A percentile compares a stretch with the other conserved stretches of the same genome.
Conservation (phyloP, 2,329 filamentous ascomycete species). For the Zarea fungicola region DNA sequence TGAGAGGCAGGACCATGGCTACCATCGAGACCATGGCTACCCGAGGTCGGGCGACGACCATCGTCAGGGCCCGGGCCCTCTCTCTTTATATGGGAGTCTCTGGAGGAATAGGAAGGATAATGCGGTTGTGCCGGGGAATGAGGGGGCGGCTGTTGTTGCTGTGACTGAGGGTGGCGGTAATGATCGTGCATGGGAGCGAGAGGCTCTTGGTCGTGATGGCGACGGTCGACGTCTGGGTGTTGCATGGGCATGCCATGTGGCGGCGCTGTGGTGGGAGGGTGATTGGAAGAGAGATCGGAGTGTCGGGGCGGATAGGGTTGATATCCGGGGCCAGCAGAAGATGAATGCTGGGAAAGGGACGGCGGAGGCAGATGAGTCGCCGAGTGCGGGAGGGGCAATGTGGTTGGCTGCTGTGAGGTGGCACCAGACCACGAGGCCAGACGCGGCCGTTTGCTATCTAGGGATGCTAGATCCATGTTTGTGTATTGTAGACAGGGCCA, state of each 20-base stretch:
- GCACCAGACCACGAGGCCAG: slow-evolving; percentile 38
- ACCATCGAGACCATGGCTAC: slow-evolving; percentile 37
- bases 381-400: slow-evolving; percentile 15
- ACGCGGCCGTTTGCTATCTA: slow-evolving; percentile 49
- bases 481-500: slow-evolving; percentile 17
- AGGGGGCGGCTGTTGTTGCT: slow-evolving; percentile 25
- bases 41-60: slow-evolving; percentile 48
- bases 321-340: slow-evolving; percentile 3
- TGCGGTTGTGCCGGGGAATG: slow-evolving; percentile 40
- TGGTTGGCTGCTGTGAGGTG: slow-evolving; percentile 24
- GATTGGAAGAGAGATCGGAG: slow-evolving; percentile 15
- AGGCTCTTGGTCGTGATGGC: slow-evolving; percentile 51
- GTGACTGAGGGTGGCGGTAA: slow-evolving; percentile 28
- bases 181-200: slow-evolving; percentile 52
- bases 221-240: slow-evolving; percentile 45
- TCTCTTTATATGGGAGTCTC: slow-evolving; percentile 53
- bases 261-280: slow-evolving; percentile 19
- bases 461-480: slow-evolving; percentile 49
- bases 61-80: slow-evolving; percentile 47
- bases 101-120: slow-evolving; percentile 39
- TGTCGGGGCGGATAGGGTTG: slow-evolving; percentile 26
- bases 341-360: slow-evolving; percentile 35
- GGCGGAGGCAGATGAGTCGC: slow-evolving; percentile 28
- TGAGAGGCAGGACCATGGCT: slow-evolving; percentile 27
- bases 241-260: slow-evolving; percentile 26